Conservation (phyloP, 2,329 filamentous ascomycete species). For the Ascochyta lentis region DNA sequence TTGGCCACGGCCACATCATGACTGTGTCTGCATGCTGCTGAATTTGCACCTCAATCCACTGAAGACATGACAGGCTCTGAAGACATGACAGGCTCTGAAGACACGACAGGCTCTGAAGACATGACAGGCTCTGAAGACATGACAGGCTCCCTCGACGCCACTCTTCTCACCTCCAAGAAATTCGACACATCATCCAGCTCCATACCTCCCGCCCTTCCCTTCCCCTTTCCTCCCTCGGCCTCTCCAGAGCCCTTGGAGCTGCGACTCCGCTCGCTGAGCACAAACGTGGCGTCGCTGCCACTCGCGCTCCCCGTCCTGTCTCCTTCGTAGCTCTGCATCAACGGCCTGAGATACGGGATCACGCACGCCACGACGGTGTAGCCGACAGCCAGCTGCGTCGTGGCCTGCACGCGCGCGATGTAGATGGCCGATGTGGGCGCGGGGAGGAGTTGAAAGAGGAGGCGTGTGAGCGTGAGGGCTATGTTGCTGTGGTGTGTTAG, state of each 20-base stretch:
- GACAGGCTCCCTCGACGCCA: too few relatives aligned
- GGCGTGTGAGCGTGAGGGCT: background rate
- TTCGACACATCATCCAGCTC: background rate
- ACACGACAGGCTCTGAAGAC: too few relatives aligned
- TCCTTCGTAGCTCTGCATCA: conserved; percentile 21
- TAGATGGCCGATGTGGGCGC: background rate
- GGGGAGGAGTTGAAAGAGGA: conserved; percentile 1
- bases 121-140: too few relatives aligned
- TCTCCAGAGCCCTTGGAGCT: background rate
- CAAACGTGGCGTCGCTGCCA: background rate
- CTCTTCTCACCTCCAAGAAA: background rate
- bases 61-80: too few relatives aligned
- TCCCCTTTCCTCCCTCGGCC: background rate
- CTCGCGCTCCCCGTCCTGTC: background rate
- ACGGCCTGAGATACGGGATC: conserved; percentile 17
- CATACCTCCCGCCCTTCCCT: background rate
- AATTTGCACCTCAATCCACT: too few relatives aligned
- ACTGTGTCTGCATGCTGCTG: too few relatives aligned
- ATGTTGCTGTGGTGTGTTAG: background rate
- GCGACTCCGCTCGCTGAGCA: background rate
- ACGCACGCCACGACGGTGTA: conserved; percentile 20
- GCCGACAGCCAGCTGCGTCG: conserved; percentile 14
- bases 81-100: too few relatives aligned
- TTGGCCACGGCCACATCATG: background rate
- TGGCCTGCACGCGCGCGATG: conserved; percentile 6